Conservation (phyloP, 495 filamentous ascomycete species). For the Aspergillus cristatus region DNA sequence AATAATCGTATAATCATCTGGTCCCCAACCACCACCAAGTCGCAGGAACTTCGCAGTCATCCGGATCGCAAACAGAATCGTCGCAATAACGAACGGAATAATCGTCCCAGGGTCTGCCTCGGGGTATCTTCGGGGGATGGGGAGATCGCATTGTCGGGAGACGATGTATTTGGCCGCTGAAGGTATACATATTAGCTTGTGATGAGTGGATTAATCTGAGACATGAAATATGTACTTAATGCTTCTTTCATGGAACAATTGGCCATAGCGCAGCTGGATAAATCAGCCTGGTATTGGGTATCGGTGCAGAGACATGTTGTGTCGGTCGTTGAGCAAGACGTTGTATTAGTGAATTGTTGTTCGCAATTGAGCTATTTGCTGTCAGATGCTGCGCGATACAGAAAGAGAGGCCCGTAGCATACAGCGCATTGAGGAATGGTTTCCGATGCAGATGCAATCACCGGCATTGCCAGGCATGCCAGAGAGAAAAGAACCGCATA, state of each 20-base stretch:
- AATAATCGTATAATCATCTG: slow-evolving; percentile 22
- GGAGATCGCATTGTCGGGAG: slow-evolving; percentile 13
- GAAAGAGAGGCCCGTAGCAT: background rate
- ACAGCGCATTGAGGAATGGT: background rate
- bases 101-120: slow-evolving; percentile 8
- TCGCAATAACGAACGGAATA: slow-evolving; percentile 15
- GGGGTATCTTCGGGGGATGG: slow-evolving; percentile 6
- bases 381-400: background rate
- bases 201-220: background rate
- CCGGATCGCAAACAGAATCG: slow-evolving; percentile 17
- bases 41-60: slow-evolving; percentile 18
- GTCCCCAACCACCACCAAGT: slow-evolving; percentile 25
- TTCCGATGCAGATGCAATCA: background rate
- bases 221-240: background rate
- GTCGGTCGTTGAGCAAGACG: background rate
- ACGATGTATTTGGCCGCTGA: slow-evolving; percentile 8
- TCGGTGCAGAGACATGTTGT: background rate
- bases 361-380: background rate
- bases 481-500: background rate
- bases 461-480: background rate
- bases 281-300: background rate
- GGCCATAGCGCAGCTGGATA: background rate
- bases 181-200: background rate
- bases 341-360: background rate
- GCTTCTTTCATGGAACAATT: background rate